Percentiles rank a stretch among this genome's conserved stretches.
These are phyloP conservation scores for Exophiala viscosa DNA, from an alignment of 2,329 filamentous ascomycete genomes.

Conservation along the genomic window DNA sequence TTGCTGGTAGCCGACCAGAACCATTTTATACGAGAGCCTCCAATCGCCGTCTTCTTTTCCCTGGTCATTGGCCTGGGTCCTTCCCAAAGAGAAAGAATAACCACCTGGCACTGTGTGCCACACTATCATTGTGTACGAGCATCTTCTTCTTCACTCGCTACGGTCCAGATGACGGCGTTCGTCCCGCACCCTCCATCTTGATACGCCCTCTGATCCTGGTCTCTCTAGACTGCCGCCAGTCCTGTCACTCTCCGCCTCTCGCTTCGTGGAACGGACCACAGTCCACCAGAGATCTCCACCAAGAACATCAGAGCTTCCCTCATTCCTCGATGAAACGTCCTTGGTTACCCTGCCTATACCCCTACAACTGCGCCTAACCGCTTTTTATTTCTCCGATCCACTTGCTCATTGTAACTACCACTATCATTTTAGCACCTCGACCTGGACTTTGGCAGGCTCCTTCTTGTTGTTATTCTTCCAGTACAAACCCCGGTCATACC, in stretches of 20 bases:
- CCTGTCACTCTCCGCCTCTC: conserved; percentile 4
- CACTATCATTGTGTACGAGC: not conserved
- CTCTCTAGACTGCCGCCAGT: conserved; percentile 2
- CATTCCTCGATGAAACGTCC: conserved; percentile 4
- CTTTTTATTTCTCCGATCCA: conserved; percentile 14
- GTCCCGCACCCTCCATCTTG: conserved; percentile 1
- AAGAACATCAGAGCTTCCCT: conserved; percentile 4
- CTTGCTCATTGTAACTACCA: conserved; percentile 1
- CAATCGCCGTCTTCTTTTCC: too few species aligned
- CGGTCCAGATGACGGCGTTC: not conserved
- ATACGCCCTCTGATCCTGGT: not conserved
- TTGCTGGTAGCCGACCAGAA: too few species aligned
- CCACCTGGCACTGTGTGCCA: too few species aligned
- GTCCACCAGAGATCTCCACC: conserved; percentile 1
- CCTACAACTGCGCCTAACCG: conserved; percentile 6
- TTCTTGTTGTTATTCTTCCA: not conserved
- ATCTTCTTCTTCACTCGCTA: too few species aligned
- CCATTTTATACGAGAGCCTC: too few species aligned
- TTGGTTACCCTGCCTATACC: conserved; percentile 3
- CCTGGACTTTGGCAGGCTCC: not conserved
- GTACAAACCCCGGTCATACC: conserved; percentile 1
- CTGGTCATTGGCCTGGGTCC: too few species aligned
- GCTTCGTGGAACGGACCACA: conserved; percentile 2
- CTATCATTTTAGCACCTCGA: not conserved
- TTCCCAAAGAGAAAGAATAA: too few species aligned